A percentile compares a stretch with the other conserved stretches of the same genome.
Evolutionary conservation across 2,329 filamentous ascomycete species (phyloP).

Genomic region (Chalaropsis thielavioides): DNA sequence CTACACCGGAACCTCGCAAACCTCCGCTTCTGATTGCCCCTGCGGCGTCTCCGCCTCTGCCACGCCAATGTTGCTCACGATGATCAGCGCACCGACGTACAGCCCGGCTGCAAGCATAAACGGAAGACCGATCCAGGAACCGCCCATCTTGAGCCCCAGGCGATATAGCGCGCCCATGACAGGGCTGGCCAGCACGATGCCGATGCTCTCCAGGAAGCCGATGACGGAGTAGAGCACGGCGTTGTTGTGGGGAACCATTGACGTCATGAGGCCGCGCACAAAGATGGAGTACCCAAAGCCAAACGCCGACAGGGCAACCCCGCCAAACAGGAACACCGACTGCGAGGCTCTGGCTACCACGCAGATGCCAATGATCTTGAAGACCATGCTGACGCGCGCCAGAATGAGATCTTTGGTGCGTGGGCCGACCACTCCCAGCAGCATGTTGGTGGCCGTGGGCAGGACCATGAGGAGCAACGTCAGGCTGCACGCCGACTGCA

Average conservation of each 20-base stretch:
- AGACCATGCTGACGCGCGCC: slow-evolving; percentile 18
- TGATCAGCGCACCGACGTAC: slow-evolving; percentile 15
- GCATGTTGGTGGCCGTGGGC: slow-evolving; percentile 4
- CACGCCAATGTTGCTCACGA: slow-evolving; percentile 13
- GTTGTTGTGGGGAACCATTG: slow-evolving; percentile 18
- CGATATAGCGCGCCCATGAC: slow-evolving; percentile 19
- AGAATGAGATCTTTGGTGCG: slow-evolving; percentile 17
- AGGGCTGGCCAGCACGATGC: slow-evolving; percentile 18
- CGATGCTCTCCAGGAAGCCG: slow-evolving; percentile 19
- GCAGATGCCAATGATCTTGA: slow-evolving; percentile 18
- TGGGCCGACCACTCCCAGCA: slow-evolving; percentile 7
- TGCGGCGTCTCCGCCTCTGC: slow-evolving; percentile 4
- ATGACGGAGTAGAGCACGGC: slow-evolving; percentile 19
- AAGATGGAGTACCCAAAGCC: slow-evolving; percentile 18
- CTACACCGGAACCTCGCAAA: background rate
- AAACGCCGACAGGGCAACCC: slow-evolving; percentile 14
- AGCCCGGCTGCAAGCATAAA: slow-evolving; percentile 17
- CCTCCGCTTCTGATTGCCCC: background rate
- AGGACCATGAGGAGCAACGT: slow-evolving; percentile 13
- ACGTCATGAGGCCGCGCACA: slow-evolving; percentile 19
- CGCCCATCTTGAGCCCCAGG: slow-evolving; percentile 16
- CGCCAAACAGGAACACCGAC: slow-evolving; percentile 12
- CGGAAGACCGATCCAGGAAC: slow-evolving; percentile 18
- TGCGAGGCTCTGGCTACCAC: slow-evolving; percentile 13
- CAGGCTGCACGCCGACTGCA: slow-evolving; percentile 15